These are phyloP conservation scores for Amphicarpaea edgeworthii DNA, from an alignment of 306 rosid genomes.

Conservation along the genomic window DNA sequence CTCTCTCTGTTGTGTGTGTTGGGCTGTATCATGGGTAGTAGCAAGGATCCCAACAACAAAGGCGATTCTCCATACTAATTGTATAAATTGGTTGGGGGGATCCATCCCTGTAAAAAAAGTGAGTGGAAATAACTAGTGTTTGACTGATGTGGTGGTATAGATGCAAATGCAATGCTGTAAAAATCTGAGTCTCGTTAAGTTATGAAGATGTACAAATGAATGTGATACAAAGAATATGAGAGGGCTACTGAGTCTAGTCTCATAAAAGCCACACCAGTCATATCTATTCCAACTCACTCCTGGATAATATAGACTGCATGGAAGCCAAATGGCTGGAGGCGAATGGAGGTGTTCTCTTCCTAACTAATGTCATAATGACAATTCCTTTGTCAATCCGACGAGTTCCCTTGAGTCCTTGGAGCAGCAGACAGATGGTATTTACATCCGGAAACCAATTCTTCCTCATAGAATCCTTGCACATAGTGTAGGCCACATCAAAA, in stretches of 20 bases:
- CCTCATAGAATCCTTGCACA: constrained; percentile 66
- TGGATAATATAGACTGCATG: constrained; percentile 47
- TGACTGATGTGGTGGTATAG: neutral
- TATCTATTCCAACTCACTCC: constrained; percentile 44
- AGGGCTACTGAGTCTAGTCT: neutral
- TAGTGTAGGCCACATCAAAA: constrained; percentile 60
- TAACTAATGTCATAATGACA: constrained; percentile 55
- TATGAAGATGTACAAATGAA: constrained; percentile 51
- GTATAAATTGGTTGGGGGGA: no score
- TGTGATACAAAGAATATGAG: constrained; percentile 48
- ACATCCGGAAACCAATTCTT: constrained; percentile 75
- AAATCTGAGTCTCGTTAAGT: constrained; percentile 32
- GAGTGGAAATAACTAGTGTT: neutral
- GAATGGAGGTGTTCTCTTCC: constrained; percentile 65
- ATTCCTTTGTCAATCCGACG: constrained; percentile 57
- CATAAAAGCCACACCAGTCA: neutral
- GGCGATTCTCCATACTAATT: constrained; percentile 36
- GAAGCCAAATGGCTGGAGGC: constrained; percentile 50
- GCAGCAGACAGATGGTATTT: constrained; percentile 62
- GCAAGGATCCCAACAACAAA: constrained; percentile 60
- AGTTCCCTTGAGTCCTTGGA: constrained; percentile 64
- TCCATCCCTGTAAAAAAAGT: no score
- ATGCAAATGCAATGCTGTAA: constrained; percentile 29
- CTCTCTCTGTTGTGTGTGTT: neutral
- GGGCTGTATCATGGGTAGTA: constrained; percentile 51